These are phyloP conservation scores for Cryptococcus sp. DNA, from an alignment of 1,284 basidiomycete species.

Conservation along the genomic window DNA sequence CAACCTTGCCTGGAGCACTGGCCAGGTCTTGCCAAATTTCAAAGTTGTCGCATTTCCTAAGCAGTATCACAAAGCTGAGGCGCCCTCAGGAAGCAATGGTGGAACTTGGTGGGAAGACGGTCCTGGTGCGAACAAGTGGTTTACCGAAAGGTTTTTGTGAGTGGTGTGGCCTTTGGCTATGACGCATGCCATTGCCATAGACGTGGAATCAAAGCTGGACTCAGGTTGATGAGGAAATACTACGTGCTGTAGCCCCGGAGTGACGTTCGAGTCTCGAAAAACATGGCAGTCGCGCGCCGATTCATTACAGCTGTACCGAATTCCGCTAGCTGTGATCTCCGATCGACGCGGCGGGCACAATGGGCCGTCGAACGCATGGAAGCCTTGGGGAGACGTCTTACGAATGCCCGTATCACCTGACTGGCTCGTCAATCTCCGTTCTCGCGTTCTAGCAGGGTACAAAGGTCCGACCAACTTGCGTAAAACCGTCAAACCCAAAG, in stretches of 20 bases:
- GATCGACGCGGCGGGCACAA: slow-evolving; percentile 28
- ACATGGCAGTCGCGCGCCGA: slow-evolving; percentile 24
- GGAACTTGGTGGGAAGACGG: slow-evolving; percentile 28
- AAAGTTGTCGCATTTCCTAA: slow-evolving; percentile 28
- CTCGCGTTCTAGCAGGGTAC: slow-evolving; percentile 24
- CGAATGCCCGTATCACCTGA: slow-evolving; percentile 28
- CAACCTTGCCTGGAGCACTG: slow-evolving; percentile 21
- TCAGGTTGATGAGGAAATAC: background rate
- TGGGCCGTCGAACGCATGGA: slow-evolving; percentile 25
- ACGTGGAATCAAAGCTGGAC: background rate
- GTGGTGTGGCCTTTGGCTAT: slow-evolving; percentile 8
- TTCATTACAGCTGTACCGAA: slow-evolving; percentile 19
- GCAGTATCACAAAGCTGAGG: slow-evolving; percentile 11
- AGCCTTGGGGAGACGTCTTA: slow-evolving; percentile 38
- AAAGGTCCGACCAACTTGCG: slow-evolving; percentile 15
- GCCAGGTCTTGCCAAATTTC: slow-evolving; percentile 23
- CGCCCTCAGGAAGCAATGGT: slow-evolving; percentile 13
- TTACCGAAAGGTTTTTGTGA: slow-evolving; percentile 36
- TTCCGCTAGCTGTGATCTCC: slow-evolving; percentile 22
- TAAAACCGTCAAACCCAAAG: slow-evolving; percentile 12
- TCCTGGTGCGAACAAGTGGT: slow-evolving; percentile 38
- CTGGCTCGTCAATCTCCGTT: slow-evolving; percentile 31
- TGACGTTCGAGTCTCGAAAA: slow-evolving; percentile 16
- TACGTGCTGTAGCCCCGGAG: slow-evolving; percentile 20
- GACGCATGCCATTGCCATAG: background rate